phyloP scores from a whole-genome alignment of 164 flowering plant genomes.

The Berberis vulgaris region DNA sequence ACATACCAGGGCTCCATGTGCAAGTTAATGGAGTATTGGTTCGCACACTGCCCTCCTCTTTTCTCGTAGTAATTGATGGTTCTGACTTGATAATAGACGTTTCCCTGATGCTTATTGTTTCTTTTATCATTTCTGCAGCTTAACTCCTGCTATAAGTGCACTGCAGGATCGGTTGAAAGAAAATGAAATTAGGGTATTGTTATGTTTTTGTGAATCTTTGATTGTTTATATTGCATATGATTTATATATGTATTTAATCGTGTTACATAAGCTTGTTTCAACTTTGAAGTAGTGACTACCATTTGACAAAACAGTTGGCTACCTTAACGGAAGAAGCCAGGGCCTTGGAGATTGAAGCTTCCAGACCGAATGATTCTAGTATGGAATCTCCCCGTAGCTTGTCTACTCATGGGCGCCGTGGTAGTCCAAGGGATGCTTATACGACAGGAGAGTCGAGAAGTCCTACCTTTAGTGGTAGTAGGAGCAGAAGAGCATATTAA shows the following conservation, averaged over 20 bases:
- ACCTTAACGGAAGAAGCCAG: constrained; percentile 72
- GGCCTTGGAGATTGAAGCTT: constrained; percentile 48
- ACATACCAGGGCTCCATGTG: constrained; percentile 97
- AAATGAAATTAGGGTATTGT: constrained; percentile 73
- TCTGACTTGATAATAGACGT: constrained; percentile 2
- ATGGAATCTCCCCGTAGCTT: constrained; percentile 35
- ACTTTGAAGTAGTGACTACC: neutral
- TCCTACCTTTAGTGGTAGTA: constrained; percentile 28
- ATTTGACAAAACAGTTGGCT: constrained; percentile 37
- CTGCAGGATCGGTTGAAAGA: constrained; percentile 76
- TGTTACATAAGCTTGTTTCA: no score
- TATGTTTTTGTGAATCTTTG: neutral
- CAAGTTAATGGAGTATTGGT: constrained; percentile 98
- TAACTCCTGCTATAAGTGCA: constrained; percentile 80
- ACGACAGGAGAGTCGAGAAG: constrained; percentile 22
- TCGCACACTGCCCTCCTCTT: constrained; percentile 13
- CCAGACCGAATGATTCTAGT: constrained; percentile 38
- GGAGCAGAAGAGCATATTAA: constrained; percentile 40
- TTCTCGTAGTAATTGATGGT: constrained; percentile 6
- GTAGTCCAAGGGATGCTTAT: constrained; percentile 38
- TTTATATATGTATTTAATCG: no score
- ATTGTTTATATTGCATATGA: no score
- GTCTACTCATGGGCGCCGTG: constrained; percentile 37
- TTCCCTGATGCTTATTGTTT: constrained; percentile 5
- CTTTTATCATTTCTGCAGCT: constrained; percentile 35